Conservation (phyloP, 768 basidiomycete genomes). For the Gautieria morchelliformis region DNA sequence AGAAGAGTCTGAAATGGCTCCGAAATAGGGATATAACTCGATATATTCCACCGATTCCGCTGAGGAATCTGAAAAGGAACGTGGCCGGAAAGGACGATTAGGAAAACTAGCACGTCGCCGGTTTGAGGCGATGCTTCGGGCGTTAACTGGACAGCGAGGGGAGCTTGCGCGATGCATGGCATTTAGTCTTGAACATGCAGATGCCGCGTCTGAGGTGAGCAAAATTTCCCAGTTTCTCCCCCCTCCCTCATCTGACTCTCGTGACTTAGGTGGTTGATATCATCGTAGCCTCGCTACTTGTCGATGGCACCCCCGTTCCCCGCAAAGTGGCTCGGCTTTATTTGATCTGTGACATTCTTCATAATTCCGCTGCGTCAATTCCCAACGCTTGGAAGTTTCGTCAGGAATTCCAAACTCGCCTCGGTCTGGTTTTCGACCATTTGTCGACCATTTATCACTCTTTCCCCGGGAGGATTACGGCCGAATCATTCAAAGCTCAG, state of each 20-base stretch:
- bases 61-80: conserved; percentile 88
- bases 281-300: conserved; percentile 78
- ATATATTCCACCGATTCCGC: conserved; percentile 88
- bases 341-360: conserved; percentile 94
- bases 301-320: conserved; percentile 93
- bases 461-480: conserved; percentile 92
- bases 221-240: conserved; percentile 2
- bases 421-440: conserved; percentile 95
- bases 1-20: conserved; percentile 32
- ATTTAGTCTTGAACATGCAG: conserved; percentile 94
- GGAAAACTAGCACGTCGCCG: conserved; percentile 73
- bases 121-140: conserved; percentile 87
- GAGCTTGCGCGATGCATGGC: conserved; percentile 94
- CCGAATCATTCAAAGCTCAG: conserved; percentile 92
- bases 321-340: conserved; percentile 92
- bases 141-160: conserved; percentile 74
- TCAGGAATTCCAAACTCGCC: conserved; percentile 81
- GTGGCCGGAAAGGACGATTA: conserved; percentile 62
- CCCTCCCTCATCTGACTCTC: not conserved
- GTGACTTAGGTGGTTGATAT: conserved; percentile 70
- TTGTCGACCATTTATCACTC: conserved; percentile 89
- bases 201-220: conserved; percentile 83
- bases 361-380: conserved; percentile 89
- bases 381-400: conserved; percentile 98
- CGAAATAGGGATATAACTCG: conserved; percentile 68